phyloP scores from a whole-genome alignment of 2,329 filamentous ascomycete species.

The Botrytis fabae region DNA sequence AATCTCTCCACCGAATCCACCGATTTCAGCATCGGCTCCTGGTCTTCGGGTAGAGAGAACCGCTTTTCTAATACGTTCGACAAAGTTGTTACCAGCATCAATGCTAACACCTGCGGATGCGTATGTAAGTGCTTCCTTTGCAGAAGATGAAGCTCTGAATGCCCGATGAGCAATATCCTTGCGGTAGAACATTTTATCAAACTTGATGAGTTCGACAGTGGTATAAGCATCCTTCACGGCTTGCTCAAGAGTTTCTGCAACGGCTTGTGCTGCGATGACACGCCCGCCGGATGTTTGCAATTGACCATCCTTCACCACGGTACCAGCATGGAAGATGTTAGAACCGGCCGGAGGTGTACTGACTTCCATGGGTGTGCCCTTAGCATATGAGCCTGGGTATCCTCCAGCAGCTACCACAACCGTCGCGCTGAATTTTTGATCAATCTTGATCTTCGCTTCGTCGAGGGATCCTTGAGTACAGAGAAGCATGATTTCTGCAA shows the following conservation, averaged over 20 bases:
- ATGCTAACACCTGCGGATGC: conserved; percentile 92
- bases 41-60: conserved; percentile 83
- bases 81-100: conserved; percentile 88
- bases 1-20: conserved; percentile 89
- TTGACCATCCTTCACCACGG: conserved; percentile 60
- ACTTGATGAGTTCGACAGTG: conserved; percentile 76
- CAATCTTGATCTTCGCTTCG: conserved; percentile 66
- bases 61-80: conserved; percentile 85
- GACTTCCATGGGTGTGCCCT: conserved; percentile 65
- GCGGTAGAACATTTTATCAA: conserved; percentile 60
- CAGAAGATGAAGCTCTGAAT: conserved; percentile 49
- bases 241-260: conserved; percentile 70
- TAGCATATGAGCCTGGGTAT: conserved; percentile 83
- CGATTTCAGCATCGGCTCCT: conserved; percentile 79
- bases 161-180: conserved; percentile 86
- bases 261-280: conserved; percentile 90
- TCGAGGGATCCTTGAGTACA: conserved; percentile 76
- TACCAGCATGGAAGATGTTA: conserved; percentile 92
- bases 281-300: conserved; percentile 81
- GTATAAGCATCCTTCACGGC: conserved; percentile 88
- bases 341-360: conserved; percentile 51
- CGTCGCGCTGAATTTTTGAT: conserved; percentile 75
- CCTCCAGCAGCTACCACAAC: conserved; percentile 93
- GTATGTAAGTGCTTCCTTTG: conserved; percentile 71
- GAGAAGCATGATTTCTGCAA: conserved; percentile 85